These are phyloP conservation scores for Claviceps maximensis DNA, from an alignment of 2,329 filamentous ascomycete genomes.

Conservation along the genomic window DNA sequence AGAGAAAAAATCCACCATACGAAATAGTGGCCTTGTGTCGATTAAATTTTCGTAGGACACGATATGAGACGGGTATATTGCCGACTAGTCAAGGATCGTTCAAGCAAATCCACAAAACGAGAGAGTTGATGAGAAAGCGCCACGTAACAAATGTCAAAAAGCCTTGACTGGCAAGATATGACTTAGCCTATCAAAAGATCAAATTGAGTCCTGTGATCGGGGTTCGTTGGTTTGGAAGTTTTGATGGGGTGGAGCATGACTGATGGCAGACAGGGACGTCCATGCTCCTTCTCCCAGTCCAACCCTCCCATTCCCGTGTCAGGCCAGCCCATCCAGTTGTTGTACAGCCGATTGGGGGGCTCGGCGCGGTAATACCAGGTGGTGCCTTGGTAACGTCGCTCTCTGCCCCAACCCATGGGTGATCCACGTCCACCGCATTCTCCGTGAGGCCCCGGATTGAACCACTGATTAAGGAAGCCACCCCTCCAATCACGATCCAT, in stretches of 20 bases:
- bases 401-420: conserved; percentile 46
- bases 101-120: neutral
- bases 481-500: conserved; percentile 61
- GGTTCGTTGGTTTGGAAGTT: conserved; percentile 37
- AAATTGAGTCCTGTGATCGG: conserved; percentile 26
- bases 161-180: neutral
- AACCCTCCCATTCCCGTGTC: conserved; percentile 40
- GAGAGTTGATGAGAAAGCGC: neutral
- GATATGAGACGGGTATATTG: neutral
- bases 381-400: conserved; percentile 41
- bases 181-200: conserved; percentile 25
- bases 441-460: conserved; percentile 44
- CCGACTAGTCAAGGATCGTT: neutral
- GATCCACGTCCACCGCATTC: conserved; percentile 40
- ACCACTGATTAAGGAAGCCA: conserved; percentile 40
- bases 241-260: conserved; percentile 49
- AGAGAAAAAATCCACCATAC: neutral
- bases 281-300: conserved; percentile 42
- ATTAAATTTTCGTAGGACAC: no score
- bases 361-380: conserved; percentile 50
- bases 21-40: neutral
- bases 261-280: conserved; percentile 43
- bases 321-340: conserved; percentile 50
- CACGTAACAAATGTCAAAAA: neutral
- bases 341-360: conserved; percentile 44